Evolutionary conservation across 1,284 basidiomycete species (phyloP).

Genomic region (Cryptococcus depauperatus): DNA sequence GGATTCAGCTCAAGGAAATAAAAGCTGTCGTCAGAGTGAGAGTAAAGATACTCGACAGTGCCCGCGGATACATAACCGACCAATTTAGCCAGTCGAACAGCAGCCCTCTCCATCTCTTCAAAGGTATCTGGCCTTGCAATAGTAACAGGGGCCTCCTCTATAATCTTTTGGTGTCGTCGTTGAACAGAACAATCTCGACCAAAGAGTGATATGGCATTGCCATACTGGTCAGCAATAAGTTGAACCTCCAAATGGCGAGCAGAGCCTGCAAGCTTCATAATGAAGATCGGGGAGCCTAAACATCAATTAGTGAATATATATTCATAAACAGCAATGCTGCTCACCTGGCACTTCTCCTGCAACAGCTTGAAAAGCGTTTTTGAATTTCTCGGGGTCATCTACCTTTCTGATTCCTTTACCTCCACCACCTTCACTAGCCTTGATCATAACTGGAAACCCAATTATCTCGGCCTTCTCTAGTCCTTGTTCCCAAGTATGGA

Average conservation of each 20-base stretch:
- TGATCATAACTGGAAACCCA: constrained; percentile 99
- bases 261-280: constrained; percentile 98
- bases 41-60: constrained; percentile 98
- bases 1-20: constrained; percentile 99
- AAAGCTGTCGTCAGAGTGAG: constrained; percentile 84
- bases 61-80: constrained; percentile 99
- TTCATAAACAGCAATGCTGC: constrained; percentile 14
- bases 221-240: constrained; percentile 97
- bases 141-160: constrained; percentile 98
- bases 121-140: constrained; percentile 87
- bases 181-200: constrained; percentile 99
- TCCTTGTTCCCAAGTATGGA: constrained; percentile 83
- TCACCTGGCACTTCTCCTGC: constrained; percentile 91
- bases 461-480: constrained; percentile 75
- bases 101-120: constrained; percentile 96
- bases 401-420: constrained; percentile 98
- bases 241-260: constrained; percentile 98
- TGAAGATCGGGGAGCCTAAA: constrained; percentile 93
- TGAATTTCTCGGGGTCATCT: constrained; percentile 74
- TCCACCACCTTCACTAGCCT: constrained; percentile 97
- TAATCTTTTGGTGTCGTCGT: constrained; percentile 99
- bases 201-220: constrained; percentile 97
- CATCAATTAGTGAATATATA: not conserved
- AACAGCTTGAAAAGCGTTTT: constrained; percentile 88
- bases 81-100: constrained; percentile 92